Conservation (phyloP, 169 alveolate species). For the Hepatocystis sp. region DNA sequence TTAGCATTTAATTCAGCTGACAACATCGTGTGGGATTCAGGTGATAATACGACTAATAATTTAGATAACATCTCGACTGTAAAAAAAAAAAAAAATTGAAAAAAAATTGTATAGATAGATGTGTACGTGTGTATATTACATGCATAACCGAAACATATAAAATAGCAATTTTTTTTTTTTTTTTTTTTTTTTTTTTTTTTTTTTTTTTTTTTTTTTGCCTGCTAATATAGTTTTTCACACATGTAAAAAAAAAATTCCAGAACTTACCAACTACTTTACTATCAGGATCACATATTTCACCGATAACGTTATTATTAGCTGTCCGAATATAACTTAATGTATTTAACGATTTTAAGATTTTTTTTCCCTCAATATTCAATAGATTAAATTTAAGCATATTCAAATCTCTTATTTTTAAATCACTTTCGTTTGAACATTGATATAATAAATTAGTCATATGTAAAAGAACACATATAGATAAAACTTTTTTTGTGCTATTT, state of each 20-base stretch:
- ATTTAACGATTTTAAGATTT: conserved; percentile 11
- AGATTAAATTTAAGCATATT: conserved; percentile 23
- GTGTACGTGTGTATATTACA: background rate
- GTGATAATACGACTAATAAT: conserved; percentile 16
- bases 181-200: no score
- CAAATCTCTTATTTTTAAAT: background rate
- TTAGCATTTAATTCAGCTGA: conserved; percentile 35
- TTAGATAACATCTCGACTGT: conserved; percentile 42
- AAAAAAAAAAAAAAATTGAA: background rate
- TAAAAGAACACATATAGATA: conserved; percentile 59
- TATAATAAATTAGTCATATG: conserved; percentile 37
- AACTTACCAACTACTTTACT: conserved; percentile 14
- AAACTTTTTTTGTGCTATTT: conserved; percentile 8
- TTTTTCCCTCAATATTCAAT: conserved; percentile 45
- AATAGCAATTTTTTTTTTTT: no score
- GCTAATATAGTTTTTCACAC: no score
- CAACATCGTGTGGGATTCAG: conserved; percentile 20
- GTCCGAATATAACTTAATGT: background rate
- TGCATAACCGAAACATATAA: background rate
- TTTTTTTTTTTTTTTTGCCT: no score
- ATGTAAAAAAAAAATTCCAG: background rate
- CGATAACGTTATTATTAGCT: background rate
- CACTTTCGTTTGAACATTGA: conserved; percentile 22
- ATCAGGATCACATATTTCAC: conserved; percentile 40
- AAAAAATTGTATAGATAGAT: background rate